Evolutionary conservation across 495 filamentous ascomycete species (phyloP).

Genomic region (Trichocladium uniseriatum): DNA sequence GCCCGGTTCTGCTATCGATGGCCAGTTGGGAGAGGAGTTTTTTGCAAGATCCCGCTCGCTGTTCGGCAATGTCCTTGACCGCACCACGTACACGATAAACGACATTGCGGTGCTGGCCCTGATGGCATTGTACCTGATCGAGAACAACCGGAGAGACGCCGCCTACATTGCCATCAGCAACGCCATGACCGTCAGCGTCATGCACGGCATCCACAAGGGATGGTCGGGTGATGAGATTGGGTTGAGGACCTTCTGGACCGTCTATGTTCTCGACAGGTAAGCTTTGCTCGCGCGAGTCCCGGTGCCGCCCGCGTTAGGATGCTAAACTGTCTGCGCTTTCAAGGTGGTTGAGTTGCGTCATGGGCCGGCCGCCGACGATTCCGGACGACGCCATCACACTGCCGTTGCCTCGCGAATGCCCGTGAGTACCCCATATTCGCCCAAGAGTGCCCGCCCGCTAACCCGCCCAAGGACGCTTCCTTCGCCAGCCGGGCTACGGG

Average conservation of each 20-base stretch:
- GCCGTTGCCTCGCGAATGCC: constrained; percentile 22
- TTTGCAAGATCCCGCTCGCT: constrained; percentile 28
- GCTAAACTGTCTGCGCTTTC: not conserved
- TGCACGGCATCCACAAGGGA: constrained; percentile 30
- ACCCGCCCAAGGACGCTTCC: constrained; percentile 23
- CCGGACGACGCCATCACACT: constrained; percentile 29
- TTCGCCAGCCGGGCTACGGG: constrained; percentile 25
- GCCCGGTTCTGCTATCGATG: constrained; percentile 11
- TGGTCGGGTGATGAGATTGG: constrained; percentile 20
- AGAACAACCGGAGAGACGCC: constrained; percentile 32
- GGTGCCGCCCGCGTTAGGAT: too few relatives aligned
- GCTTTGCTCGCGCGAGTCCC: not conserved
- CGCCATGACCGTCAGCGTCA: constrained; percentile 29
- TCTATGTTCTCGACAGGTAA: constrained; percentile 35
- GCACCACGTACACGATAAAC: constrained; percentile 18
- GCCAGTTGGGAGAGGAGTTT: constrained; percentile 22
- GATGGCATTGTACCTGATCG: constrained; percentile 33
- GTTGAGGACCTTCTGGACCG: constrained; percentile 35
- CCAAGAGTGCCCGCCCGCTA: not conserved
- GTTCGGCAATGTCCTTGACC: constrained; percentile 31
- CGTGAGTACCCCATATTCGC: constrained; percentile 12
- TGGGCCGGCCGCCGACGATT: constrained; percentile 33
- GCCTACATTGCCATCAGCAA: constrained; percentile 30
- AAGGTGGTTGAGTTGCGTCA: constrained; percentile 35
- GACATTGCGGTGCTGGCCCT: constrained; percentile 30